Base-by-base conservation (phyloP, 2,329 filamentous ascomycete genomes). In the Fusarium sp. region DNA sequence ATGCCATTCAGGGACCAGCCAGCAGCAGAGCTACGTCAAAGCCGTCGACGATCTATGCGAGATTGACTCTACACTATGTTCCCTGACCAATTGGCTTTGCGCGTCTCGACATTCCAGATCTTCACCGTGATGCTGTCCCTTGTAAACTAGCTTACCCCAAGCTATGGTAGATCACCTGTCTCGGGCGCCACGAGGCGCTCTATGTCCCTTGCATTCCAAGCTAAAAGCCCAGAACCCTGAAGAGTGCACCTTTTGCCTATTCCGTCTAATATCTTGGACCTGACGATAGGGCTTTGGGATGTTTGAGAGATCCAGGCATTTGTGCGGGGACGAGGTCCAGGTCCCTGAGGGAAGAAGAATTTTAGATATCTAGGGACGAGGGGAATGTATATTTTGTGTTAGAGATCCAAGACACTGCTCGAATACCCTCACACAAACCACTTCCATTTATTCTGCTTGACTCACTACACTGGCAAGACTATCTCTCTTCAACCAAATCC, bases 191-290 rank as follows among this genome's bases (percentile, higher is more conserved):
- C 60, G 46, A 64, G 59, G 39, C 43, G 43, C 35, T 56, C 44
- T 9, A 14, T 40, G 37, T 49, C 52, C 52, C 60, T 59, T 64
- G 52, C 60, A 65, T 64, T 65, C 61, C 61, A 62, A n/a, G 35
- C 48, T 46, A 27, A 20, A 39, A 51, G 52, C 61, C 41, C 59
- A 52, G 61, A 59, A 64, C 61, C 61, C 52, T 57, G 35, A 35
- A 47, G 33, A 41, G 41, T 55, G 41, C 41, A 33, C 47, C 30
- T 41, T 47, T 65, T 59, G 13, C 61, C 60, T 32, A 27, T 47
- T 66, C 62, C 62, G 62, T 66, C 56, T 22, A 20, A 47, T n/a
- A 64, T 52, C 14, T n/a, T 30, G 41, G 53, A n/a, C n/a, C 51
- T 37, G 22, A 46, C 30, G 40, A 65, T 53, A 39, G 35, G 46